Evolutionary conservation across 2,329 filamentous ascomycete genomes (phyloP).

Genomic region (Trichoderma citrinoviride): DNA sequence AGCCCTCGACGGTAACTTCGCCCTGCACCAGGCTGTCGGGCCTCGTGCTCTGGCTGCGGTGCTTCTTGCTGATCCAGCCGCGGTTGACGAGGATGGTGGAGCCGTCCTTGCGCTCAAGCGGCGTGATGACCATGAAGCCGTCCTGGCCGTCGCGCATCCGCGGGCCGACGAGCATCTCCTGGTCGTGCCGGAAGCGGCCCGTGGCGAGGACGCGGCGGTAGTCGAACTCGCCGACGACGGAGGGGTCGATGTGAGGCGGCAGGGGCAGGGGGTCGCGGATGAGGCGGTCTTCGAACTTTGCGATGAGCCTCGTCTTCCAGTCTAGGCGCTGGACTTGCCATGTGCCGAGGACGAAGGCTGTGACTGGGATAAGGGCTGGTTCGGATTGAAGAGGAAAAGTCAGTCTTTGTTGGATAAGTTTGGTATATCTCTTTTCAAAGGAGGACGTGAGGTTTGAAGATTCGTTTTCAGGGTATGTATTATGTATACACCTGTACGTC

Average conservation of each 20-base stretch:
- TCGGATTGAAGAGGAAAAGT: neutral
- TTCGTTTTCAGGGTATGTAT: neutral
- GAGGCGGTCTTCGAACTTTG: constrained; percentile 87
- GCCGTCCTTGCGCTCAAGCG: constrained; percentile 68
- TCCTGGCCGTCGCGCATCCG: constrained; percentile 85
- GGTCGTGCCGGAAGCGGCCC: constrained; percentile 77
- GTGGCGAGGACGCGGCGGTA: constrained; percentile 78
- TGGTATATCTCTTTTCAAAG: too few relatives aligned
- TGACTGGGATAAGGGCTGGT: constrained; percentile 78
- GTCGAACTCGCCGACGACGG: constrained; percentile 84
- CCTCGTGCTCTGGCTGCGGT: constrained; percentile 63
- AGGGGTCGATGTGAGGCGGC: constrained; percentile 76
- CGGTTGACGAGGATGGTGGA: constrained; percentile 82
- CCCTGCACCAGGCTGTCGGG: constrained; percentile 64
- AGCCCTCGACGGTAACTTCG: constrained; percentile 75
- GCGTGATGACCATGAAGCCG: constrained; percentile 88
- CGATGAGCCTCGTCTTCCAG: constrained; percentile 92
- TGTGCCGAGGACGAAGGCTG: constrained; percentile 83
- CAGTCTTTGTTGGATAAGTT: neutral
- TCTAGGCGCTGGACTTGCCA: constrained; percentile 93
- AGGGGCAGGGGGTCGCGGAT: constrained; percentile 81
- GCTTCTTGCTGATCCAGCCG: constrained; percentile 84
- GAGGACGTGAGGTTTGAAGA: too few relatives aligned
- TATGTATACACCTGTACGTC: neutral
- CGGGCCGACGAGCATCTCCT: constrained; percentile 95